These are phyloP conservation scores for Plasmopara viticola DNA, from an alignment of 352 stramenopile genomes.

Conservation along the genomic window DNA sequence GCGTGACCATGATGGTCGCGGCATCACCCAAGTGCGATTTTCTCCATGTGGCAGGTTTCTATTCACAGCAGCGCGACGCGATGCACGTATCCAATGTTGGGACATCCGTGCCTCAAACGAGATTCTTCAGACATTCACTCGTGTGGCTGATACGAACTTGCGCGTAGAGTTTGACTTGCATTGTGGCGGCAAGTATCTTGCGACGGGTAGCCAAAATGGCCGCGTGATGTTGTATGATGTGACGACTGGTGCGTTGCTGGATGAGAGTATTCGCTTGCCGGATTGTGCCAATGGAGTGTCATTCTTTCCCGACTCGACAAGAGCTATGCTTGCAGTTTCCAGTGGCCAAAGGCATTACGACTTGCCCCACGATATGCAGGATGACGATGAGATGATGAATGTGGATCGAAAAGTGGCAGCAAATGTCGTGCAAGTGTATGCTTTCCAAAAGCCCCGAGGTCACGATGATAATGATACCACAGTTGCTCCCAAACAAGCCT, in stretches of 20 bases:
- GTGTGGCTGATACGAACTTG: constrained; percentile 66
- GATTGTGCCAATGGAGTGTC: constrained; percentile 72
- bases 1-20: constrained; percentile 63
- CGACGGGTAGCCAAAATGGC: constrained; percentile 53
- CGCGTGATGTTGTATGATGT: constrained; percentile 54
- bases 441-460: constrained; percentile 26
- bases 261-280: constrained; percentile 35
- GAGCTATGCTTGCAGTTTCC: constrained; percentile 42
- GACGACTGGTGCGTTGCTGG: constrained; percentile 39
- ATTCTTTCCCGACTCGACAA: constrained; percentile 56
- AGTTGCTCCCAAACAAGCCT: neutral
- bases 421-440: constrained; percentile 42
- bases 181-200: constrained; percentile 46
- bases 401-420: neutral
- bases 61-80: constrained; percentile 64
- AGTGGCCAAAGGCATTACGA: constrained; percentile 65
- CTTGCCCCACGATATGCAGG: constrained; percentile 50
- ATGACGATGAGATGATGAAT: constrained; percentile 25
- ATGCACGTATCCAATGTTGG: constrained; percentile 77
- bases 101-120: constrained; percentile 71
- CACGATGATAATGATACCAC: neutral
- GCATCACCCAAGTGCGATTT: constrained; percentile 81
- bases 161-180: constrained; percentile 75
- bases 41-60: constrained; percentile 65
- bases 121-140: constrained; percentile 56